Evolutionary conservation across 1,139 yeast genomes (phyloP).

Genomic region (Saccharomycopsis crataegensis): DNA sequence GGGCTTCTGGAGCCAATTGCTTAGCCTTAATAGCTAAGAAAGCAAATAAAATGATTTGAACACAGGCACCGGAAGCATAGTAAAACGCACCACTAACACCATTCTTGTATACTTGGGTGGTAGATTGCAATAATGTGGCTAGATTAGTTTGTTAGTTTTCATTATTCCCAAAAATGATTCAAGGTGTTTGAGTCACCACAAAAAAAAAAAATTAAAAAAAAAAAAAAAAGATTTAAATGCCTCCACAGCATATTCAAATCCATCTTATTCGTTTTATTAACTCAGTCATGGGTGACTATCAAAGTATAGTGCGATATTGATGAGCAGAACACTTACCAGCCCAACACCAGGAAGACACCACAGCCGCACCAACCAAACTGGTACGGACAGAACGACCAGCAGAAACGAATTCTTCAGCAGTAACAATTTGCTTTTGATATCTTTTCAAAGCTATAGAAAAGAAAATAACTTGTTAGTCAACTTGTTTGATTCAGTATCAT

Average conservation of each 20-base stretch:
- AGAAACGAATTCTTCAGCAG: slow-evolving; percentile 84
- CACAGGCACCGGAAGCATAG: slow-evolving; percentile 67
- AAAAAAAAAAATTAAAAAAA: too few relatives aligned
- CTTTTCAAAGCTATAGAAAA: slow-evolving; percentile 38
- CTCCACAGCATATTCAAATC: too few relatives aligned
- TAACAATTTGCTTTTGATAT: slow-evolving; percentile 72
- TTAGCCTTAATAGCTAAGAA: slow-evolving; percentile 38
- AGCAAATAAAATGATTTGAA: slow-evolving; percentile 35
- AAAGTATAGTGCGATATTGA: too few relatives aligned
- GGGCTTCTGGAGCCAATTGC: slow-evolving; percentile 38
- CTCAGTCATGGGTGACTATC: too few relatives aligned
- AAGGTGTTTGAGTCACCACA: too few relatives aligned
- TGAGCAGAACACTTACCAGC: slow-evolving; percentile 32
- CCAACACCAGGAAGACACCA: slow-evolving; percentile 93
- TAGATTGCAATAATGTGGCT: slow-evolving; percentile 30
- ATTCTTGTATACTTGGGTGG: slow-evolving; percentile 69
- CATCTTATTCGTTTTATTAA: too few relatives aligned
- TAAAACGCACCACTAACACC: slow-evolving; percentile 73
- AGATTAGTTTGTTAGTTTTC: too few relatives aligned
- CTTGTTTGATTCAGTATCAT: too few relatives aligned
- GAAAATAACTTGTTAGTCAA: too few relatives aligned
- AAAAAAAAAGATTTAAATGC: too few relatives aligned
- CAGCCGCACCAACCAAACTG: slow-evolving; percentile 78
- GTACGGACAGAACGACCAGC: slow-evolving; percentile 82
- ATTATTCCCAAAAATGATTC: too few relatives aligned